Percentiles rank a stretch among this genome's conserved stretches.
Conservation (phyloP, 2,329 filamentous ascomycete genomes). For the Fusarium longipes region DNA sequence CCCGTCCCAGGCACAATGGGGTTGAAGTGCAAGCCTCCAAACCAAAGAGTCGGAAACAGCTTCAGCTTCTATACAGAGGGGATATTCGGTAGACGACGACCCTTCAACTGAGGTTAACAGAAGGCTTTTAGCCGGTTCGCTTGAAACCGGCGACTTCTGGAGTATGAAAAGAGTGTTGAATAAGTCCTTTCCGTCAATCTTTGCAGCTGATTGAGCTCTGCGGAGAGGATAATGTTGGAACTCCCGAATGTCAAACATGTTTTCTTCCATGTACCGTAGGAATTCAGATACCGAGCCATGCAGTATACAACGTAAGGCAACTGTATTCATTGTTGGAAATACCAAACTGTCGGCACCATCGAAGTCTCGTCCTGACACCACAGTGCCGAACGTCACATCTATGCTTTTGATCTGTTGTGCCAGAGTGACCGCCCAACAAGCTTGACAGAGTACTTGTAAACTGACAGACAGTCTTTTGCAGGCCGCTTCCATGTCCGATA, state of each 20-base stretch:
- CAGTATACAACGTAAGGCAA: constrained; percentile 77
- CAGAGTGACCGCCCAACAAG: constrained; percentile 79
- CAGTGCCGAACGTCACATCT: constrained; percentile 84
- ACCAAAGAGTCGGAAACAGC: constrained; percentile 63
- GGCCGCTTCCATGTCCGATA: constrained; percentile 57
- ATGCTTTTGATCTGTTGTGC: constrained; percentile 71
- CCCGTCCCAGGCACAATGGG: constrained; percentile 59
- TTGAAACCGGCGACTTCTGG: constrained; percentile 54
- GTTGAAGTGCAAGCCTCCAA: constrained; percentile 80
- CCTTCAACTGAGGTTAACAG: constrained; percentile 74
- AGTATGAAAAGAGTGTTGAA: constrained; percentile 70
- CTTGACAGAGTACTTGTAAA: constrained; percentile 79
- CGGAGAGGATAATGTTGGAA: constrained; percentile 83
- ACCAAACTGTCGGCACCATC: constrained; percentile 74
- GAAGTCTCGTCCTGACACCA: constrained; percentile 85
- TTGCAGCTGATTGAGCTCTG: constrained; percentile 65
- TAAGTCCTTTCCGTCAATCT: constrained; percentile 52
- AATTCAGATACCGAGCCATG: constrained; percentile 75
- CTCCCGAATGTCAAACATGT: constrained; percentile 71
- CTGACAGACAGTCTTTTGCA: constrained; percentile 77
- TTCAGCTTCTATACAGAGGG: constrained; percentile 85
- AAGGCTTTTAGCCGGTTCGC: neutral
- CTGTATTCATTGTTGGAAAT: constrained; percentile 94
- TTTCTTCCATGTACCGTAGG: constrained; percentile 78
- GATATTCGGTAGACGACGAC: constrained; percentile 79